Base-by-base conservation (phyloP, 108 stramenopile genomes). In the Mediolabrus comicus region DNA sequence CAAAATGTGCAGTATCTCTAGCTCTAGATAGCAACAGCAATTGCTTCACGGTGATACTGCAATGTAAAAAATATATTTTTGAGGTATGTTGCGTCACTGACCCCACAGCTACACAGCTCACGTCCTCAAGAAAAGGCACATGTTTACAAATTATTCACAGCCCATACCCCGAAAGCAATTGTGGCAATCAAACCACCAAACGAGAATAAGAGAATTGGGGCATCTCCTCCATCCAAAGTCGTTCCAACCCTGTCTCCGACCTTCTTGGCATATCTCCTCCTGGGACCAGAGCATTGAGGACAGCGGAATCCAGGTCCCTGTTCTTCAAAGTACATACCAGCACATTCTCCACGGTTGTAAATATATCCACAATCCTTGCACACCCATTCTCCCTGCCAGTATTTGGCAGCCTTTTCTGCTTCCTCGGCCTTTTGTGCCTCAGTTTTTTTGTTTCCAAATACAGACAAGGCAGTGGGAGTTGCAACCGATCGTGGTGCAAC, bases 351-450 rank as follows among this genome's bases (percentile, higher is more conserved):
- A 22, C 90, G 73, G 69, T 97, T 91, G 89, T 98, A 97, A 77
- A 98, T 92, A 83, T 98, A 98, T 35, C 97, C 97, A 52, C 97
- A 98, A 59, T 97, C 97, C 70, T 95, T 95, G 84, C 97, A 98
- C 0, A 98, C 96, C 97, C 97, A 98, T 82, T 98, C 97, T 53
- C 97, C 97, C 62, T 92, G 83, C 97, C 97, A 98, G 86, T 80
- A 98, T 61, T 77, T 68, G 29, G 82, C 68, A 11, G 72, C 83
- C 75, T 59, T 72, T 16, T 66, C 90, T 67, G 72, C 81, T 54
- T 85, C 88, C 41, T 80, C 88, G 17, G 83, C 84, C 62, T 83
- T 84, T 59, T 83, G 78, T 34, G 86, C 84, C 35, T 83, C 71
- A 10, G 88, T 66, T 65, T 92, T 95, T 39, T 83, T 82, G 31